These are phyloP conservation scores for Acidiella bohemica DNA, from an alignment of 495 filamentous ascomycete species.

Conservation along the genomic window DNA sequence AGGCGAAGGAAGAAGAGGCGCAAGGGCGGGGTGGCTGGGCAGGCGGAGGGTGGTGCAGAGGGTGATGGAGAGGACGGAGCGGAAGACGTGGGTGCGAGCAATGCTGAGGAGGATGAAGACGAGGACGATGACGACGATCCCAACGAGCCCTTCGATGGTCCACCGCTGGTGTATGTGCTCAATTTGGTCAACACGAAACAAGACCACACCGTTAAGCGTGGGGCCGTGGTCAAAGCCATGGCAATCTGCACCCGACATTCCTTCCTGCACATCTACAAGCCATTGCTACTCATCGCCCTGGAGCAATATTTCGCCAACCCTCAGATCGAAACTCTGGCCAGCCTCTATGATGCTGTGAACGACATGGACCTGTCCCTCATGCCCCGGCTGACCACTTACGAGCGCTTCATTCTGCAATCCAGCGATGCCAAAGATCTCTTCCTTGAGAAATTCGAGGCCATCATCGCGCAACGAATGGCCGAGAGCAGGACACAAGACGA, in stretches of 20 bases:
- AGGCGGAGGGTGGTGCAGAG: slow-evolving; percentile 7
- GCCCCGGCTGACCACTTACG: slow-evolving; percentile 71
- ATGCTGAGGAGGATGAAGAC: slow-evolving; percentile 43
- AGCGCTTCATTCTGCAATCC: slow-evolving; percentile 72
- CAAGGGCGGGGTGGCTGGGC: slow-evolving; percentile 2
- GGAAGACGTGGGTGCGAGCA: slow-evolving; percentile 32
- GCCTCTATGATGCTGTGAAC: slow-evolving; percentile 85
- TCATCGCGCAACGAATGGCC: slow-evolving; percentile 58
- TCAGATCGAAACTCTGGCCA: slow-evolving; percentile 73
- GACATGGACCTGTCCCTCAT: slow-evolving; percentile 92
- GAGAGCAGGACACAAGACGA: slow-evolving; percentile 21
- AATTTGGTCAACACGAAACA: slow-evolving; percentile 98
- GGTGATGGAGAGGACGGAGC: slow-evolving; percentile 22
- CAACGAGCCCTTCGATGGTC: slow-evolving; percentile 53
- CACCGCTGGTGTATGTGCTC: slow-evolving; percentile 92
- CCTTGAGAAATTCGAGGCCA: slow-evolving; percentile 90
- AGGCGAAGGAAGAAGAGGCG: slow-evolving; percentile 23
- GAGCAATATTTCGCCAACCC: slow-evolving; percentile 97
- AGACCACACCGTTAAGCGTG: slow-evolving; percentile 78
- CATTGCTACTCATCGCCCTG: slow-evolving; percentile 81
- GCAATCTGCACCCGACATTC: slow-evolving; percentile 97
- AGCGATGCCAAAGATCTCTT: slow-evolving; percentile 94
- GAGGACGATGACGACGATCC: slow-evolving; percentile 36
- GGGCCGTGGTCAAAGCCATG: slow-evolving; percentile 95
- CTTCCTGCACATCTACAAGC: slow-evolving; percentile 99